Percentiles rank a stretch among this genome's conserved stretches.
Evolutionary conservation across 2,329 filamentous ascomycete genomes (phyloP).

Genomic region (Ophioceras dolichostomum): DNA sequence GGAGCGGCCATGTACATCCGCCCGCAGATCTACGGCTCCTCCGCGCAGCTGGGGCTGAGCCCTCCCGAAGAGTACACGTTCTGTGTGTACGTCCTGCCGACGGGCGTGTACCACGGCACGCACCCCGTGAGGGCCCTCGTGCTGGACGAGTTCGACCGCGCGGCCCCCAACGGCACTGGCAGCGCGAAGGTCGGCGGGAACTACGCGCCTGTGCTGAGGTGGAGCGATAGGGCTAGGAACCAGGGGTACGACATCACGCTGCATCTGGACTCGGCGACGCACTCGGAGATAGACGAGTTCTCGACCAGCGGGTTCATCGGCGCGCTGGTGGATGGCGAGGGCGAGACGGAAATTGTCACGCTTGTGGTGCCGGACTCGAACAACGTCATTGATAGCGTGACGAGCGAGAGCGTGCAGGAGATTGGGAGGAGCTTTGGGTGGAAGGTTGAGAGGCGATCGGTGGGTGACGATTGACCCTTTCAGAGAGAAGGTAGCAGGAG

Average conservation of each 20-base stretch:
- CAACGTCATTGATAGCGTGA: constrained; percentile 80
- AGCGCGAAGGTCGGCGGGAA: constrained; percentile 93
- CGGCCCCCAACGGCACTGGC: constrained; percentile 83
- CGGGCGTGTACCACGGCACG: constrained; percentile 85
- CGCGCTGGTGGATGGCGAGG: constrained; percentile 46
- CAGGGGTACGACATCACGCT: constrained; percentile 90
- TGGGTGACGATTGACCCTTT: too few relatives aligned
- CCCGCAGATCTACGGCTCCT: constrained; percentile 76
- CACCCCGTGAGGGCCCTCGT: constrained; percentile 81
- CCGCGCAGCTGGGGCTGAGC: constrained; percentile 73
- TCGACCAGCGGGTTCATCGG: constrained; percentile 91
- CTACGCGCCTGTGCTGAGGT: constrained; percentile 82
- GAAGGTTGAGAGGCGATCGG: constrained; percentile 64
- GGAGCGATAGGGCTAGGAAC: constrained; percentile 68
- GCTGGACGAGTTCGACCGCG: constrained; percentile 84
- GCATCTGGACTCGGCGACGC: constrained; percentile 75
- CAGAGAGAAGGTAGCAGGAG: too few relatives aligned
- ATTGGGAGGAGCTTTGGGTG: constrained; percentile 72
- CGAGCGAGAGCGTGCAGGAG: constrained; percentile 63
- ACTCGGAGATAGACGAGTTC: constrained; percentile 89
- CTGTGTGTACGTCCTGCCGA: constrained; percentile 79
- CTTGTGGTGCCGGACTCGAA: constrained; percentile 80
- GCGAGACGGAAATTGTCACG: constrained; percentile 45
- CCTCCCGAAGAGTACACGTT: constrained; percentile 91
- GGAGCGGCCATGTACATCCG: constrained; percentile 90